Conservation (phyloP, 805 yeast genomes). For the Pichia ethanolica region DNA sequence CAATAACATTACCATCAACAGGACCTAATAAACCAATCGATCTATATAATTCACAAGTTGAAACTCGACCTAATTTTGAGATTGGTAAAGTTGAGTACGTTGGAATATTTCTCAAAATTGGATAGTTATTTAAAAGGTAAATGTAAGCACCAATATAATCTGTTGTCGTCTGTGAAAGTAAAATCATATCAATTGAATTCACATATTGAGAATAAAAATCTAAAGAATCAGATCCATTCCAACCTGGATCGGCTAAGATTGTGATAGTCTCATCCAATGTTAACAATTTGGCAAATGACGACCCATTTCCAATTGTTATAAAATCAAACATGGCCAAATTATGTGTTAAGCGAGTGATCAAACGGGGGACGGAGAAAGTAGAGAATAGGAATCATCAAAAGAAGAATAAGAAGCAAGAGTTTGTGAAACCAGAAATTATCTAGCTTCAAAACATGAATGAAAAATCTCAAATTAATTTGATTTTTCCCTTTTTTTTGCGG, state of each 20-base stretch:
- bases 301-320: constrained; percentile 15
- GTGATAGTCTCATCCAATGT: constrained; percentile 48
- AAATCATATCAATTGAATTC: constrained; percentile 49
- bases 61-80: constrained; percentile 72
- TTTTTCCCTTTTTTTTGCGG: too few relatives aligned
- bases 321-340: constrained; percentile 25
- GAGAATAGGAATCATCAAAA: too few relatives aligned
- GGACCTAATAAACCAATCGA: constrained; percentile 74
- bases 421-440: too few relatives aligned
- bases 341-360: too few relatives aligned
- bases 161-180: constrained; percentile 82
- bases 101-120: constrained; percentile 56
- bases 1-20: constrained; percentile 45
- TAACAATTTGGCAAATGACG: constrained; percentile 32
- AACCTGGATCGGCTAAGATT: constrained; percentile 65
- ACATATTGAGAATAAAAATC: constrained; percentile 7
- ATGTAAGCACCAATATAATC: constrained; percentile 77
- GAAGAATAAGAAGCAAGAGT: too few relatives aligned
- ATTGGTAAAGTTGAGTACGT: constrained; percentile 90
- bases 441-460: too few relatives aligned
- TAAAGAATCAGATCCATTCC: constrained; percentile 43
- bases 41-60: constrained; percentile 79
- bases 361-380: too few relatives aligned
- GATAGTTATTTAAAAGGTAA: constrained; percentile 50
- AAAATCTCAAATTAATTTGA: too few relatives aligned